Evolutionary conservation across 2,329 filamentous ascomycete species (phyloP).

Genomic region (Pseudocercospora cruenta): DNA sequence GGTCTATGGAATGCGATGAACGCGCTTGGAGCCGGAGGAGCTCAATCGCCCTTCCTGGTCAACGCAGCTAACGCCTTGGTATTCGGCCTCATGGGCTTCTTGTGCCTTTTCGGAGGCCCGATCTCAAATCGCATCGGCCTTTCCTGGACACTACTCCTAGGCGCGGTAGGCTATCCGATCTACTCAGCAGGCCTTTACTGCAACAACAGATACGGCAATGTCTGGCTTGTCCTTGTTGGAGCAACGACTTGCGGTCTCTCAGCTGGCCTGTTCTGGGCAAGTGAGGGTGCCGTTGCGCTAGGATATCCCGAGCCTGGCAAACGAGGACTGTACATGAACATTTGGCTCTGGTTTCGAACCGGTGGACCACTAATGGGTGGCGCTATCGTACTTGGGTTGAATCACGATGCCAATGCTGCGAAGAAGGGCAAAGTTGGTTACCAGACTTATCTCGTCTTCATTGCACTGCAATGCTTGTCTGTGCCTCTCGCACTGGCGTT

Average conservation of each 20-base stretch:
- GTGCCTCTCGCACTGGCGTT: slow-evolving; percentile 46
- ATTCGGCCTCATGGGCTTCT: slow-evolving; percentile 52
- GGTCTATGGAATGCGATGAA: slow-evolving; percentile 63
- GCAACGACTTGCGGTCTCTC: slow-evolving; percentile 54
- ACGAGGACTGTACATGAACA: slow-evolving; percentile 53
- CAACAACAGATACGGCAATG: slow-evolving; percentile 56
- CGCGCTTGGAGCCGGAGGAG: slow-evolving; percentile 56
- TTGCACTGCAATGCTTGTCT: slow-evolving; percentile 45
- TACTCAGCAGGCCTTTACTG: slow-evolving; percentile 55
- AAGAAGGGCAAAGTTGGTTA: slow-evolving; percentile 41
- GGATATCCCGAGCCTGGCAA: slow-evolving; percentile 55
- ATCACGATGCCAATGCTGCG: slow-evolving; percentile 50
- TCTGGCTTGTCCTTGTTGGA: slow-evolving; percentile 56
- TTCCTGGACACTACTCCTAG: slow-evolving; percentile 49
- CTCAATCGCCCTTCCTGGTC: slow-evolving; percentile 56
- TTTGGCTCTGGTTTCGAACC: slow-evolving; percentile 56
- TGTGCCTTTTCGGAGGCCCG: slow-evolving; percentile 54
- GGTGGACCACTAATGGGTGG: slow-evolving; percentile 55
- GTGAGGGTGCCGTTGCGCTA: slow-evolving; percentile 55
- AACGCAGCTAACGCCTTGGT: slow-evolving; percentile 58
- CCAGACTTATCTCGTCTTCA: slow-evolving; percentile 50
- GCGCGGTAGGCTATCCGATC: slow-evolving; percentile 54
- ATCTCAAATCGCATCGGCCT: slow-evolving; percentile 56
- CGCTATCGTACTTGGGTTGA: slow-evolving; percentile 52
- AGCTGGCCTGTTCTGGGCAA: slow-evolving; percentile 57